Evolutionary conservation across 345 rosid genomes (phyloP), one percentile per base, ranked within the genome.

Genomic region (Microcos paniculata): DNA sequence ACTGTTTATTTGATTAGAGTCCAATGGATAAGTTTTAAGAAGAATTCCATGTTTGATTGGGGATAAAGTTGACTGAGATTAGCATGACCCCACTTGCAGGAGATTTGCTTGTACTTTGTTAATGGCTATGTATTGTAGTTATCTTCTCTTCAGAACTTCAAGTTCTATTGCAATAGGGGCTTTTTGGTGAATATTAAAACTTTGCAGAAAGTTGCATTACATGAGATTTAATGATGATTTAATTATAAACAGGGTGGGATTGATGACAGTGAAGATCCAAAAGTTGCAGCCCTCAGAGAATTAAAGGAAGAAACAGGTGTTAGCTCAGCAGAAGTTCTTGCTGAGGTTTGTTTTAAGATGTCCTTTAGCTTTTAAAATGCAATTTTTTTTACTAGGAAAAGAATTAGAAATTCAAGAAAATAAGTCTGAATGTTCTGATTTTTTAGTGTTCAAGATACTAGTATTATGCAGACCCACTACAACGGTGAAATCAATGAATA

Each of bases 241-340:
- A 16, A 8, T 68, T 57, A 76, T 78, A 31, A 51, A 67, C 76
- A 94, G 97, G 98, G 98, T 72, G 98, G 99, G 71, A 90, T 96
- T 72, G 98, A 96, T 57, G 94, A 87, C 62, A 81, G 71, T 65
- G 99, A 96, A 88, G 98, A 96, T 86, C 98, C 97, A 38, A 91
- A 85, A 82, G 77, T 16, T 82, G 99, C 99, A 4, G 99, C 89
- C 43, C 65, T 87, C 64, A 87, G 99, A 81, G 98, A 92, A 85
- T 84, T 96, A 71, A 92, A 85, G 85, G 99, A 96, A 84, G 98
- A 96, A 78, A 93, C 98, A 0, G 98, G 97, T 23, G 85, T 96
- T 65, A 82, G 81, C 76, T 92, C 99, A 0, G 99, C 96, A 19
- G 91, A 91, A 79, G 78, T 90, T 49, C 33, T 93, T 21, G 85